Base-by-base conservation (phyloP, 164 flowering plant genomes). In the Tinospora cordifolia region DNA sequence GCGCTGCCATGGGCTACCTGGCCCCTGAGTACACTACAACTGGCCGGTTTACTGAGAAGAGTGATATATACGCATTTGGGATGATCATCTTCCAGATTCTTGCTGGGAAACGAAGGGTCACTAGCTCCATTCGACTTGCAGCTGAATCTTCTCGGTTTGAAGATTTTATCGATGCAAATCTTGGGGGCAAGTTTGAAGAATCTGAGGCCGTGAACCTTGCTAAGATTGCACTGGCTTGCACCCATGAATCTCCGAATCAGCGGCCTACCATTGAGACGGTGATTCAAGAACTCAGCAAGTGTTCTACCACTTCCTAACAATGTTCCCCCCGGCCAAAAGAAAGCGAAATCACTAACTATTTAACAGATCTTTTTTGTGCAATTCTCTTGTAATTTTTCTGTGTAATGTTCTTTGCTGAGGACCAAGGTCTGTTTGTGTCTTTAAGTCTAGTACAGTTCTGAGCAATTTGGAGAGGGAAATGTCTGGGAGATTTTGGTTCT, bases 1-100 rank as follows among this genome's bases (percentile, higher is more conserved):
- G 90, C 76, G 99, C 99, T 74, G 99, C 99, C 46, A 88, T 88
- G 94, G 99, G 99, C 30, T 95, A 95, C 78, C 79, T 95, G 3
- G 97, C 99, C 63, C 99, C 98, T 0, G 99, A 95, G 68, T 95
- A 95, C 82, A 83, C 90, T 9, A 86, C 85, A 44, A 88, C 91
- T 0, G 99, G 99, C 60, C 84, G 89, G 25, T 90, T 92, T 77
- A 94, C 98, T 0, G 88, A 87, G 40, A 87, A 89, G 80, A 94
- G 98, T 62, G 97, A 94, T 36, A 78, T 92, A 1, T 94, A 89
- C 69, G 97, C 99, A 19, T 92, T 90, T 77, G 99, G 99, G 17
- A 80, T 89, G 77, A 77, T 94, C 38, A 63, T 90, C 4, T 75
- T 90, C 67, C 98, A 94, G 66, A 79, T 94, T 60, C 84, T 94